Evolutionary conservation across 140 eudicot genomes (phyloP).

Genomic region (Senecio squalidus): DNA sequence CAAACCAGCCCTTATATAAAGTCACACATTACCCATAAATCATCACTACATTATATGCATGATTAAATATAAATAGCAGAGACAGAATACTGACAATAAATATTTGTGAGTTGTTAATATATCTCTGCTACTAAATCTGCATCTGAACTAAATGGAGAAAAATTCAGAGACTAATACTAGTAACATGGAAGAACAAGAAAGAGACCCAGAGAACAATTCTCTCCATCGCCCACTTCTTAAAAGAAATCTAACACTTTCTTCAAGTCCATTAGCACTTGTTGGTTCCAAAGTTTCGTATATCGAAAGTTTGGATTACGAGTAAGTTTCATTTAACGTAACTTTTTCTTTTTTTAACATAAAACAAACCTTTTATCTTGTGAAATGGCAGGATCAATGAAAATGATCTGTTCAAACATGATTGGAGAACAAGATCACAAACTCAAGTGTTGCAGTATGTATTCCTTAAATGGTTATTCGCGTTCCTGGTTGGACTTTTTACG

Average conservation of each 20-base stretch:
- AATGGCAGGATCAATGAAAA: conserved; percentile 83
- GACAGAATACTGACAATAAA: not conserved
- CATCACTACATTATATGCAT: conserved; percentile 18
- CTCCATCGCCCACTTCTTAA: conserved; percentile 62
- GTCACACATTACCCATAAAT: conserved; percentile 17
- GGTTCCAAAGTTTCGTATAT: conserved; percentile 90
- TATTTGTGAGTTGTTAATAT: no score
- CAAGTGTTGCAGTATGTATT: conserved; percentile 83
- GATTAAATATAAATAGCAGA: conserved; percentile 22
- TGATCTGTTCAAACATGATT: conserved; percentile 93
- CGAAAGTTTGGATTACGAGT: conserved; percentile 96
- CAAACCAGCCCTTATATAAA: not conserved
- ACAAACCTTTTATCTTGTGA: not conserved
- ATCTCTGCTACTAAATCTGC: conserved; percentile 21
- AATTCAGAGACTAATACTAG: conserved; percentile 14
- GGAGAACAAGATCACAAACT: conserved; percentile 89
- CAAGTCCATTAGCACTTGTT: conserved; percentile 74
- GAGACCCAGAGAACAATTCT: conserved; percentile 62
- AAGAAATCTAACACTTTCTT: conserved; percentile 72
- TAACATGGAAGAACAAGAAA: conserved; percentile 36
- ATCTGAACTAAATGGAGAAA: conserved; percentile 37
- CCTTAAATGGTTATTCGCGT: conserved; percentile 80
- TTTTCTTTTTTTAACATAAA: not conserved
- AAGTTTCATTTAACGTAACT: conserved; percentile 22
- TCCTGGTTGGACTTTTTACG: conserved; percentile 79